phyloP scores from a whole-genome alignment of 371 early-diverging fungal genomes.

The Mucor mucedo region DNA sequence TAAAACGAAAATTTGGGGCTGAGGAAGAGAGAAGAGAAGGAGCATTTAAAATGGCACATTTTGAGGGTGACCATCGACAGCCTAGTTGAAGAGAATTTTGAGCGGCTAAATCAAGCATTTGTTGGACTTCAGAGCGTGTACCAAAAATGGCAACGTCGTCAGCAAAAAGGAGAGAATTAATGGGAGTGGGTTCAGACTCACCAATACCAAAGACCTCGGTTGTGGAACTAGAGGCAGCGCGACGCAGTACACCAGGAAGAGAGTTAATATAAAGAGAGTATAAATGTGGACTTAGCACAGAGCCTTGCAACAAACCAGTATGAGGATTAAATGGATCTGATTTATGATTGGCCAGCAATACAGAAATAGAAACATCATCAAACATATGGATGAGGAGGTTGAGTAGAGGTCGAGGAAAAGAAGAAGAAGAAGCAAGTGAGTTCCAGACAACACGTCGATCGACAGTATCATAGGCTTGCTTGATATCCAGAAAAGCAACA shows the following conservation, averaged over 20 bases:
- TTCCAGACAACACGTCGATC: slow-evolving; percentile 17
- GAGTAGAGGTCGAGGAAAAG: background rate
- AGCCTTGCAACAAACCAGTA: slow-evolving; percentile 14
- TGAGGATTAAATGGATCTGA: background rate
- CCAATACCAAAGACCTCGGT: too few species aligned
- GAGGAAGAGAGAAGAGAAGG: background rate
- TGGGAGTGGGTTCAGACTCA: too few species aligned
- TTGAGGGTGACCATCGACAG: background rate
- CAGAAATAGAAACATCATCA: background rate
- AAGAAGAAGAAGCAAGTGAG: background rate
- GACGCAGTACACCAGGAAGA: background rate
- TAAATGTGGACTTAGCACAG: slow-evolving; percentile 10
- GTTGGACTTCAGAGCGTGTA: background rate
- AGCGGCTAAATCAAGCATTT: background rate
- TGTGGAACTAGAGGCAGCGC: too few species aligned
- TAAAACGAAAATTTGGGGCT: background rate
- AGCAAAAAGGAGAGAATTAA: too few species aligned
- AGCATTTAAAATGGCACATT: background rate
- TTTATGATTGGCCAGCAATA: background rate
- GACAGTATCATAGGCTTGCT: slow-evolving; percentile 27
- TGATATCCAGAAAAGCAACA: slow-evolving; percentile 25
- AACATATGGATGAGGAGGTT: background rate
- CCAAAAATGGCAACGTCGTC: background rate
- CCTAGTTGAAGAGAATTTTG: background rate
- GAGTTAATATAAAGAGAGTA: slow-evolving; percentile 23